Conservation (phyloP, 169 alveolate genomes). For the Eimeria tenella region DNA sequence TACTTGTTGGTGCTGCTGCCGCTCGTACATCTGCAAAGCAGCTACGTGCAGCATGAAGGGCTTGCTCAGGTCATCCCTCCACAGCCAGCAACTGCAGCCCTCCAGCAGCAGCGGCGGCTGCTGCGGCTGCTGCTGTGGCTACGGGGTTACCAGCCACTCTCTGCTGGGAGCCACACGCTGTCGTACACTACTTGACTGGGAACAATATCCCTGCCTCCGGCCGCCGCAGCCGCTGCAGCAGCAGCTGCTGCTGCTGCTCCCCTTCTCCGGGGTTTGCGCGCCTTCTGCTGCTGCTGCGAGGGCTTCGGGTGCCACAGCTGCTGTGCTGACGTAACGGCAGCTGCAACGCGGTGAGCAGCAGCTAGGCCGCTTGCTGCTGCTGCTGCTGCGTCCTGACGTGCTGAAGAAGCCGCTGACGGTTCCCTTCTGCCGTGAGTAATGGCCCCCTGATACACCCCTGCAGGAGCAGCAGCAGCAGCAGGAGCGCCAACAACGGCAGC, state of each 20-base stretch:
- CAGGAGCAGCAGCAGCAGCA: neutral
- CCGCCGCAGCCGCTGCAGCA: neutral
- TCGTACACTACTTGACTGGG: neutral
- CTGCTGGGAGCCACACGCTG: conserved; percentile 4
- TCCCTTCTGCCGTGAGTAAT: neutral
- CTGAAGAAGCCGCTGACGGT: neutral
- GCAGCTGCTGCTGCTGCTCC: neutral
- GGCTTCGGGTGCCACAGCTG: neutral
- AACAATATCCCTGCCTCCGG: neutral
- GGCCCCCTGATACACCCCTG: neutral
- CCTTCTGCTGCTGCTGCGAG: neutral
- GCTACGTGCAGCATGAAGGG: too few relatives aligned
- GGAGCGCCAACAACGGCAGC: neutral
- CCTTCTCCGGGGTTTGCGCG: neutral
- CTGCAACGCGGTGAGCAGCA: neutral
- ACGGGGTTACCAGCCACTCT: neutral
- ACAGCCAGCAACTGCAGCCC: too few relatives aligned
- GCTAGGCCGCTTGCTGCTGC: neutral
- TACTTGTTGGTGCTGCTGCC: neutral
- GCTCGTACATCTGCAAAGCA: neutral
- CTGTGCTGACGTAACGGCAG: neutral
- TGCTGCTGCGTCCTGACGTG: neutral
- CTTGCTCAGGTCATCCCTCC: too few relatives aligned
- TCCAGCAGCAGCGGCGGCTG: too few relatives aligned
- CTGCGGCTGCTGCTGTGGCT: neutral